A percentile compares a stretch with the other conserved stretches of the same genome.
phyloP scores from a whole-genome alignment of 306 rosid genomes.

The Spatholobus suberectus region DNA sequence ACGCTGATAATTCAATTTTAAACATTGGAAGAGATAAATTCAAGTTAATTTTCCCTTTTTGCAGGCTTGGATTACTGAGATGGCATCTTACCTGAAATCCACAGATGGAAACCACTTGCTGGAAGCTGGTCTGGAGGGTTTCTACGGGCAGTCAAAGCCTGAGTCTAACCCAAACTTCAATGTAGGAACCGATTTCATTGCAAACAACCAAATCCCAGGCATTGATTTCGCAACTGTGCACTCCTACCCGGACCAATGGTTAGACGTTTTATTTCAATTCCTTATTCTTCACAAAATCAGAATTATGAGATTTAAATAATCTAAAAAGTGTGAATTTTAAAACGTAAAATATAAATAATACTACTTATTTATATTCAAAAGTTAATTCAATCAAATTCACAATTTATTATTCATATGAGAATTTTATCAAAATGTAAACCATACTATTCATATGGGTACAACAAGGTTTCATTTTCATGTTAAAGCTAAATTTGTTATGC shows the following conservation, averaged over 20 bases:
- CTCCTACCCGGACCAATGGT: slow-evolving; percentile 95
- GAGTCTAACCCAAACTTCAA: slow-evolving; percentile 63
- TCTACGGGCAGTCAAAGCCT: slow-evolving; percentile 71
- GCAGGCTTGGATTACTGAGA: slow-evolving; percentile 90
- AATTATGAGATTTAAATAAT: not conserved
- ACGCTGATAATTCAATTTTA: not conserved
- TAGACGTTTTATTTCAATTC: not conserved
- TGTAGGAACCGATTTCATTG: slow-evolving; percentile 87
- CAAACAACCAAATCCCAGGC: slow-evolving; percentile 84
- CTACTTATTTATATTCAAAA: too few species aligned
- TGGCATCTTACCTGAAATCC: slow-evolving; percentile 90
- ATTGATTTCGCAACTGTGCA: slow-evolving; percentile 90
- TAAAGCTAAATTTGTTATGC: slow-evolving; percentile 4
- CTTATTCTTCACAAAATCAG: not conserved
- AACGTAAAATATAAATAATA: too few species aligned
- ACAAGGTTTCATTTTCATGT: not conserved
- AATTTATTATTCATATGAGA: too few species aligned
- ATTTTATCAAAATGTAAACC: too few species aligned
- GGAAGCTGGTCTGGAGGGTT: slow-evolving; percentile 91
- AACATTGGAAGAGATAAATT: slow-evolving; percentile 10
- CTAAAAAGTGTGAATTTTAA: not conserved
- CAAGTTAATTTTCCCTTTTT: not conserved
- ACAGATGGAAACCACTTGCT: slow-evolving; percentile 87
- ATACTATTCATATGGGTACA: too few species aligned
- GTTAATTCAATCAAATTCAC: too few species aligned